Evolutionary conservation across 1,139 yeast genomes (phyloP).

Genomic region (Suhomyces choctaworum): DNA sequence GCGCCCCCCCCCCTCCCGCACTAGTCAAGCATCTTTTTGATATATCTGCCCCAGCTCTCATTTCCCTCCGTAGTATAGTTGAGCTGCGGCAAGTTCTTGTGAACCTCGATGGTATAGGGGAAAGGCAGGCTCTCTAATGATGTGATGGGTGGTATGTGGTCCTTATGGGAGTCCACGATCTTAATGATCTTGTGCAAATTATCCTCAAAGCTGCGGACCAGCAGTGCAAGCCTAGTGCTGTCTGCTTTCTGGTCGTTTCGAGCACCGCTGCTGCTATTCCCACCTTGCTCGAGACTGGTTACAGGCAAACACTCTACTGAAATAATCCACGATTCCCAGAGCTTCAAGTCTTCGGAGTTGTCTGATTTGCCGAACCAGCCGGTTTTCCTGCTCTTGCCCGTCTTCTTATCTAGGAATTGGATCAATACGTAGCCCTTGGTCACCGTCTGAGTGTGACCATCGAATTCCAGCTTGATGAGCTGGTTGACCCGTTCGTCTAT

Average conservation of each 20-base stretch:
- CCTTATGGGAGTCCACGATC: constrained; percentile 54
- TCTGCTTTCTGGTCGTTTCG: constrained; percentile 4
- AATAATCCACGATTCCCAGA: constrained; percentile 49
- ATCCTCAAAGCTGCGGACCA: constrained; percentile 41
- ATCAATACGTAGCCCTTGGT: constrained; percentile 23
- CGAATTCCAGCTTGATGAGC: constrained; percentile 34
- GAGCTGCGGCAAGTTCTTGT: constrained; percentile 13
- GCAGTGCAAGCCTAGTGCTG: constrained; percentile 21
- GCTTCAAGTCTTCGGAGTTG: constrained; percentile 22
- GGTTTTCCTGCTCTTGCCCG: constrained; percentile 32
- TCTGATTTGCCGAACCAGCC: constrained; percentile 45
- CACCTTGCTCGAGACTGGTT: constrained; percentile 7
- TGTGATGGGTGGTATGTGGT: constrained; percentile 74
- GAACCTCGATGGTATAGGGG: constrained; percentile 49
- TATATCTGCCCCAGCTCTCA: constrained; percentile 51
- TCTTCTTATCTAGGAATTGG: constrained; percentile 30
- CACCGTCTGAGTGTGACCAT: constrained; percentile 7
- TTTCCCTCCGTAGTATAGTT: constrained; percentile 19
- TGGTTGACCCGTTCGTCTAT: constrained; percentile 44
- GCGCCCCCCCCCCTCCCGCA: too few relatives aligned
- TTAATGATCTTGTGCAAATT: constrained; percentile 50
- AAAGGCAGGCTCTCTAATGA: constrained; percentile 68
- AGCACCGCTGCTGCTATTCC: constrained; percentile 1
- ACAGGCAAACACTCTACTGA: constrained; percentile 37
- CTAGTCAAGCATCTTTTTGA: constrained; percentile 46